Evolutionary conservation across 768 basidiomycete species (phyloP), one percentile per base, ranked within the genome.

Genomic region (Candolleomyces efflorescens): DNA sequence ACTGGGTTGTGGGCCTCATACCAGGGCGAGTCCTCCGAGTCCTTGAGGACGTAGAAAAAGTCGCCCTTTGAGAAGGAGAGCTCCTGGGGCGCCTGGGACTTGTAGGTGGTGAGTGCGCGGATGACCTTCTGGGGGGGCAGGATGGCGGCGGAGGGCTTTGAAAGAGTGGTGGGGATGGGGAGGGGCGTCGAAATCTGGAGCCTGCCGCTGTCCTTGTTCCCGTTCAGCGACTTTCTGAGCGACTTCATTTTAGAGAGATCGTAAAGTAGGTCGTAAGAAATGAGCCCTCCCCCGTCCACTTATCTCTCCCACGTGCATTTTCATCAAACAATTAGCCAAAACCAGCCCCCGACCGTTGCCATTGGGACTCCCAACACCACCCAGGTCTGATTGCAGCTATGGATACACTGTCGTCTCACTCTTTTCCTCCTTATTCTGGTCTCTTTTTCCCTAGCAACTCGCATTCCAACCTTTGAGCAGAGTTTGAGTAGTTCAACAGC

Each of bases 1-100:
- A 94, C 80, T 12, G 96, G 97, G 68, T 99, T 98, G 69, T 95
- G 86, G 3, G 94, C 97, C 69, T 98, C 92, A 67, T 93, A 99
- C 87, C 89, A 98, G 47, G 76, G 72, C 3, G 76, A 79, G 18
- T 77, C 67, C 43, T 73, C 65, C 17, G 82, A 73, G 65, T 97
- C 94, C 58, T 83, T 84, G 37, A 92, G 79, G 51, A 98, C 96
- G 73, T 98, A 91, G 79, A 98, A 98, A 75, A 98, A 97, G 75
- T 99, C 97, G 61, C 97, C 97, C 73, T 90, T 90, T 62, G 83
- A 78, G 71, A 98, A 98, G 27, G 90, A 83, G 44, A 99, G 85
- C 63, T 98, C 87, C 68, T 92, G 87, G 2, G 94, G 92, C 0
- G 84, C 81, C 58, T 81, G 78, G 2, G 92, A 83, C 48, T 80